Evolutionary conservation across 768 basidiomycete species (phyloP).

Genomic region (Leccinum rimulosum): DNA sequence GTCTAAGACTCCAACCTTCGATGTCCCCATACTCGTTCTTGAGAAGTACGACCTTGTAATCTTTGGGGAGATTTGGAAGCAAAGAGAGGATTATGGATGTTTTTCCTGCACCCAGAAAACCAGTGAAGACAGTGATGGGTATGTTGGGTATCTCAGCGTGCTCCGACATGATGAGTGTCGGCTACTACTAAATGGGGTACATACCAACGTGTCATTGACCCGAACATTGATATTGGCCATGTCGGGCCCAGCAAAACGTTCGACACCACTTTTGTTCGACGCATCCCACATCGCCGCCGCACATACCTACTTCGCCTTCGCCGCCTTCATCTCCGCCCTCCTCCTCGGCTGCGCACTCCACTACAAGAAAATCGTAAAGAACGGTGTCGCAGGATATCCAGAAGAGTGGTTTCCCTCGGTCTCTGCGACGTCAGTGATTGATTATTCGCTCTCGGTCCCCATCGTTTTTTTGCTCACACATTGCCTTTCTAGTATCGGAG

Average conservation of each 20-base stretch:
- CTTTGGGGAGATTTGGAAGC: constrained; percentile 75
- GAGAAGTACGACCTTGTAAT: constrained; percentile 85
- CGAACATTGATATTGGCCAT: constrained; percentile 6
- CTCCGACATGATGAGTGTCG: constrained; percentile 8
- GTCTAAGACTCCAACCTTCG: constrained; percentile 51
- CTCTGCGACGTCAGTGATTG: constrained; percentile 63
- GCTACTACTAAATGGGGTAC: neutral
- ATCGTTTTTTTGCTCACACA: neutral
- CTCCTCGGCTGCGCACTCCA: constrained; percentile 65
- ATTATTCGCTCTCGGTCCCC: neutral
- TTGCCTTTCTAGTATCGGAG: constrained; percentile 65
- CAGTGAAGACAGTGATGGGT: constrained; percentile 94
- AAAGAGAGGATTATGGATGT: constrained; percentile 81
- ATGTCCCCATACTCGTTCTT: constrained; percentile 98
- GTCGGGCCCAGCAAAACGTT: constrained; percentile 18
- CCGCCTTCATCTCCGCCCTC: constrained; percentile 67
- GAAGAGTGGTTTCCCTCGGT: constrained; percentile 93
- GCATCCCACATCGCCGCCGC: constrained; percentile 57
- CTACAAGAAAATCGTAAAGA: constrained; percentile 83
- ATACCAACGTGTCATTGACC: neutral
- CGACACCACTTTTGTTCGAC: constrained; percentile 28
- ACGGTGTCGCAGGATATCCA: constrained; percentile 77
- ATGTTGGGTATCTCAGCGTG: constrained; percentile 37
- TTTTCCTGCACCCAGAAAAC: constrained; percentile 84
- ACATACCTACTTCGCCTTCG: constrained; percentile 64